phyloP scores from a whole-genome alignment of 208 protist species.

The Leishmania gerbilli region DNA sequence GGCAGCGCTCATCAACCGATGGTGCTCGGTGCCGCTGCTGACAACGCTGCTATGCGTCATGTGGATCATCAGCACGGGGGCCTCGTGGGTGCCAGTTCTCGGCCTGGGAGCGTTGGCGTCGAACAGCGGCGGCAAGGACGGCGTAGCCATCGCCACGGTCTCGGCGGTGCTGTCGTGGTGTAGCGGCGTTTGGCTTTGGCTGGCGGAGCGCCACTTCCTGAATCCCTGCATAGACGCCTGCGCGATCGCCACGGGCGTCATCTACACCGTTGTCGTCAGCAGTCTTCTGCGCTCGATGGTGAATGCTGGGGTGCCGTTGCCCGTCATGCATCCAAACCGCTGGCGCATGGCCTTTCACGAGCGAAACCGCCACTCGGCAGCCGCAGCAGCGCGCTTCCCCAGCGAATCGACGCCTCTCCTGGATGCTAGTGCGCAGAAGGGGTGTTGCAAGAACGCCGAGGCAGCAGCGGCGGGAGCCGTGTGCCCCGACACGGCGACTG shows the following conservation, averaged over 20 bases:
- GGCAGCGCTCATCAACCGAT: conserved; percentile 25
- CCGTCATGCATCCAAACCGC: conserved; percentile 22
- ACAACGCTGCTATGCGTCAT: conserved; percentile 28
- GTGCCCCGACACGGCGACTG: not conserved
- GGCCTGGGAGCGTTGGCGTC: not conserved
- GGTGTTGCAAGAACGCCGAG: too few relatives aligned
- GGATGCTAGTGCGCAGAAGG: not conserved
- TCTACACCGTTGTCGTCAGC: conserved; percentile 33
- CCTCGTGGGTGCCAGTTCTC: conserved; percentile 26
- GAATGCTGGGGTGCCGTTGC: conserved; percentile 39
- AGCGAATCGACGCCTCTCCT: conserved; percentile 10
- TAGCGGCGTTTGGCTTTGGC: conserved; percentile 12
- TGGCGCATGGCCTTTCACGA: conserved; percentile 32
- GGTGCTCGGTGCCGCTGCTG: conserved; percentile 29
- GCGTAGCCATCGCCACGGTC: not conserved
- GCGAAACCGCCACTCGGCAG: not conserved
- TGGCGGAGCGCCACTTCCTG: conserved; percentile 7
- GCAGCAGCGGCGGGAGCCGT: not conserved
- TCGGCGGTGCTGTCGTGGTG: not conserved
- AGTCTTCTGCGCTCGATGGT: conserved; percentile 41
- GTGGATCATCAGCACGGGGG: conserved; percentile 28
- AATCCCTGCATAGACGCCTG: conserved; percentile 17
- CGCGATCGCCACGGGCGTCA: conserved; percentile 23
- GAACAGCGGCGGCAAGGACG: conserved; percentile 2
- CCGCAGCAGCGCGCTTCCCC: not conserved